Base-by-base conservation (phyloP, 148 eudicot species). In the Nepenthes gracilis region DNA sequence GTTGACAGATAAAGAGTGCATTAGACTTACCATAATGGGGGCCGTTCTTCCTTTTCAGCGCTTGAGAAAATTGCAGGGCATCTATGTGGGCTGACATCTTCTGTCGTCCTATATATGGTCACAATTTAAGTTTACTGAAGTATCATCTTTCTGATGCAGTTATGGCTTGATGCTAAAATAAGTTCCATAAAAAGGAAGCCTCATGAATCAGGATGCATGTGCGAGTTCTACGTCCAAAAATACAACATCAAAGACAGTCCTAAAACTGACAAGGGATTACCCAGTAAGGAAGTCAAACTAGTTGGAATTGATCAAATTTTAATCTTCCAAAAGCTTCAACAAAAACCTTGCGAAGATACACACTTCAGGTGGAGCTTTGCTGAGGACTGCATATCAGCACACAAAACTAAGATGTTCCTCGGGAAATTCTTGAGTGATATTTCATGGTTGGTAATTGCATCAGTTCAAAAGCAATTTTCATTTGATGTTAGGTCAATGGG, bases 91-190 rank as follows among this genome's bases (percentile, higher is more conserved):
- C 12, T 2, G 11, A n/a, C 15, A 50, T 50, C 13, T 50, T 50
- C 13, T 50, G n/a, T 50, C 15, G 3, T 8, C 35, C 34, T 3
- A 6, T 23, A 32, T 33, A 35, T 57, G 9, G 59, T 2, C 12
- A 43, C 23, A 5, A 47, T 43, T 23, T 15, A 1, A 43, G 15
- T 12, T 23, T 13, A 11, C 43, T 61, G 36, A 32, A 45, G n/a
- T n/a, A 40, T 70, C 9, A 11, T 64, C 36, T 43, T 59, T 43
- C 6, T 43, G 68, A 49, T 54, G 23, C 23, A 93, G 99, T 87
- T 80, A 13, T 89, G 92, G 95, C 53, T 76, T 52, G 99, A 94
- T 75, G 99, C 87, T 36, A 83, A 72, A 75, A 81, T 94, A 67
- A 74, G 69, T 36, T 89, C 97, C 3, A 67, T 94, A 7, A 84